A percentile compares a stretch with the other conserved stretches of the same genome.
Evolutionary conservation across 2,329 filamentous ascomycete species (phyloP).

Genomic region (Chaetomium strumarium): DNA sequence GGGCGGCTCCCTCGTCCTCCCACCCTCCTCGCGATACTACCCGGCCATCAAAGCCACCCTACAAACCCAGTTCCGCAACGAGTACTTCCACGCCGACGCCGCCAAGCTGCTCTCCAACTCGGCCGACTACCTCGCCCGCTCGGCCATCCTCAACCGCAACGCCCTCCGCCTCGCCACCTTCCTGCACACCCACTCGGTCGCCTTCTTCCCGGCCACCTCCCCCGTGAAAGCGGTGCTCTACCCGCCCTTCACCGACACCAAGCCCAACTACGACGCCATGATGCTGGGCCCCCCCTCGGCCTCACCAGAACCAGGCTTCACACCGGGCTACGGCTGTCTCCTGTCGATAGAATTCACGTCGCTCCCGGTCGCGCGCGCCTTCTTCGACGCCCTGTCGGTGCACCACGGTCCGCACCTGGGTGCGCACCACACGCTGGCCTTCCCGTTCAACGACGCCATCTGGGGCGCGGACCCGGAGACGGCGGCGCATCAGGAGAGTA

Average conservation of each 20-base stretch:
- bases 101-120: constrained; percentile 44
- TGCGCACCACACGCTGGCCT: constrained; percentile 44
- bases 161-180: constrained; percentile 44
- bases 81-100: constrained; percentile 44
- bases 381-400: constrained; percentile 45
- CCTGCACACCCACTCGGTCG: constrained; percentile 31
- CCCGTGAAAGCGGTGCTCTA: constrained; percentile 40
- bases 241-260: constrained; percentile 33
- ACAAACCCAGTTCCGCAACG: constrained; percentile 34
- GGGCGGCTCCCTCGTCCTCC: constrained; percentile 45
- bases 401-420: constrained; percentile 50
- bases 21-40: constrained; percentile 41
- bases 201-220: constrained; percentile 39
- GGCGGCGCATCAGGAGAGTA: constrained; percentile 32
- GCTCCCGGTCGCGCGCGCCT: constrained; percentile 36
- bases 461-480: constrained; percentile 37
- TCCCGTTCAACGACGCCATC: constrained; percentile 42
- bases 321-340: constrained; percentile 50
- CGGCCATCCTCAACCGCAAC: constrained; percentile 49
- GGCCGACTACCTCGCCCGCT: constrained; percentile 46
- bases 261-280: constrained; percentile 34
- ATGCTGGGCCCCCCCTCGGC: constrained; percentile 31
- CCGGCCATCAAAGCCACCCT: constrained; percentile 31
- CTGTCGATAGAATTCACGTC: constrained; percentile 45
- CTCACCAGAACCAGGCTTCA: constrained; percentile 36